Conservation (phyloP, 2,329 filamentous ascomycete species). For the Alternaria arborescens region DNA sequence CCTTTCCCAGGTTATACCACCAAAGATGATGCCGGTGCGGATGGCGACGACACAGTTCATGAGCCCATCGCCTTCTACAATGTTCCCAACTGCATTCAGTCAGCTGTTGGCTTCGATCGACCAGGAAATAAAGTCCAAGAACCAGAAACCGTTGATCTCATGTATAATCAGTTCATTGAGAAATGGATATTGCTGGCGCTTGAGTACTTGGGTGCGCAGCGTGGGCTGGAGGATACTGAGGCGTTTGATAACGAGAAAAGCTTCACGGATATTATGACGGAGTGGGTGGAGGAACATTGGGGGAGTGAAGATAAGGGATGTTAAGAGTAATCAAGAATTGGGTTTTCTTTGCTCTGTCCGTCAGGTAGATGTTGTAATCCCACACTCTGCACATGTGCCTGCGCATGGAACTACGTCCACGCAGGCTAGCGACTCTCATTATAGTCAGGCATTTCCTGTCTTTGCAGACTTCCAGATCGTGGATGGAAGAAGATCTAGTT, state of each 20-base stretch:
- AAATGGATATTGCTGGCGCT: constrained; percentile 81
- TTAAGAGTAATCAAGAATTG: not conserved
- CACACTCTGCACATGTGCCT: not conserved
- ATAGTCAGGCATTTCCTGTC: not conserved
- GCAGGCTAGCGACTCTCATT: constrained; percentile 1
- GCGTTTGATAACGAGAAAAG: constrained; percentile 62
- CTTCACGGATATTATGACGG: constrained; percentile 66
- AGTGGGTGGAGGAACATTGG: constrained; percentile 68
- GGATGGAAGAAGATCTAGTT: not conserved
- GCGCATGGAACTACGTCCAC: constrained; percentile 1
- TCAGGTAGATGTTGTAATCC: not conserved
- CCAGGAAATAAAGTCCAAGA: constrained; percentile 48
- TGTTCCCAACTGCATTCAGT: constrained; percentile 85
- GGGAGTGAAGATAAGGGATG: constrained; percentile 26
- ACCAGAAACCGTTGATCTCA: constrained; percentile 80
- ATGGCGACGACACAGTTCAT: constrained; percentile 93
- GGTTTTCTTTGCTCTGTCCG: not conserved
- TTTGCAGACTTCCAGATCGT: not conserved
- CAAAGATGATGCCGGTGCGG: constrained; percentile 78
- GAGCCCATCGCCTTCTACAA: constrained; percentile 75
- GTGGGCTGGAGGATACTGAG: constrained; percentile 60
- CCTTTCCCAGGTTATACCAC: constrained; percentile 88
- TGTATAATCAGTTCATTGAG: constrained; percentile 92
- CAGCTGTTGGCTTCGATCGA: constrained; percentile 66
- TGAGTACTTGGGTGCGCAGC: constrained; percentile 64